Evolutionary conservation across 768 basidiomycete genomes (phyloP).

Genomic region (Holtermannia corniformis): DNA sequence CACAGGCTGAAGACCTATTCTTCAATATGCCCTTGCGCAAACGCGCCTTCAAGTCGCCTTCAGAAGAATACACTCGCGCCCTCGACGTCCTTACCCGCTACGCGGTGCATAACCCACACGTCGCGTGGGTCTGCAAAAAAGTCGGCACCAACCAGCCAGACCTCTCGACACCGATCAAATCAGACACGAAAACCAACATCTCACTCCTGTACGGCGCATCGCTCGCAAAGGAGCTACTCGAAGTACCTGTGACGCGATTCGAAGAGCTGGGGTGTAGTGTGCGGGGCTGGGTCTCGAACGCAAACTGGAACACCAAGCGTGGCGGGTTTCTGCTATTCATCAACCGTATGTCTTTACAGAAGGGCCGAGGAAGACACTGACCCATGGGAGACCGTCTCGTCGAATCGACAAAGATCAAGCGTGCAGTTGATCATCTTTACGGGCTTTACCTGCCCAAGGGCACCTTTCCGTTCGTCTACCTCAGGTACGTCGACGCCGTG

Average conservation of each 20-base stretch:
- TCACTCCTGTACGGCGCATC: constrained; percentile 69
- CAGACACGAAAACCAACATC: constrained; percentile 61
- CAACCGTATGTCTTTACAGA: constrained; percentile 77
- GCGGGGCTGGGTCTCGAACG: constrained; percentile 67
- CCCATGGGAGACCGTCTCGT: constrained; percentile 70
- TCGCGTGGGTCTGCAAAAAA: constrained; percentile 88
- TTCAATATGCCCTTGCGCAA: constrained; percentile 84
- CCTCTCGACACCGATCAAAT: constrained; percentile 64
- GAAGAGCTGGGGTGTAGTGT: constrained; percentile 57
- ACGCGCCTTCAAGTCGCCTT: constrained; percentile 67
- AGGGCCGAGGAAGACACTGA: background rate
- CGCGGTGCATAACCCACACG: constrained; percentile 81
- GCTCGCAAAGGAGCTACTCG: constrained; percentile 63
- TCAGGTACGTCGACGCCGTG: constrained; percentile 53
- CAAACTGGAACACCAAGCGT: constrained; percentile 83
- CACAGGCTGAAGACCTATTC: constrained; percentile 87
- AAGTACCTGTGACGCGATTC: constrained; percentile 29
- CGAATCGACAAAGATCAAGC: constrained; percentile 75
- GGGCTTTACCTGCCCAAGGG: constrained; percentile 80
- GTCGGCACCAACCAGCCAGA: constrained; percentile 70
- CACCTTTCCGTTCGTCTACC: constrained; percentile 78
- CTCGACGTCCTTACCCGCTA: constrained; percentile 88
- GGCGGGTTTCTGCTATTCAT: constrained; percentile 82
- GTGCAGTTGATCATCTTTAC: constrained; percentile 78
- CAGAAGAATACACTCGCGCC: constrained; percentile 86